Evolutionary conservation across 2,329 filamentous ascomycete species (phyloP).

Genomic region (Grosmannia huntii): DNA sequence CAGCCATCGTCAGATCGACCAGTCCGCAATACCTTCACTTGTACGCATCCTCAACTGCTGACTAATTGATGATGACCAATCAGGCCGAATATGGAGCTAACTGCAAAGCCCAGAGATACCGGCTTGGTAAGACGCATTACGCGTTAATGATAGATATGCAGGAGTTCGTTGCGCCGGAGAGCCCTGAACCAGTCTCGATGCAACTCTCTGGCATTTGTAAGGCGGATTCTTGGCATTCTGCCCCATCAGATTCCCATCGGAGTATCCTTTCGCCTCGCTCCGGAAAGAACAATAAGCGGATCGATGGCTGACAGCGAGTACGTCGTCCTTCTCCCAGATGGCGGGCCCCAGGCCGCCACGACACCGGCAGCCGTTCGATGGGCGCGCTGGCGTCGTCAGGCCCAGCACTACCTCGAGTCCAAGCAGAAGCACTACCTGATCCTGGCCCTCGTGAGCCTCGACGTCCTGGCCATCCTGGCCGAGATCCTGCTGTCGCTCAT

Average conservation of each 20-base stretch:
- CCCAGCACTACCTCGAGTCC: conserved; percentile 12
- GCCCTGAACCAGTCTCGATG: neutral
- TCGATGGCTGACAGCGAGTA: neutral
- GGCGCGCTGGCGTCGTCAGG: conserved; percentile 6
- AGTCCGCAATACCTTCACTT: neutral
- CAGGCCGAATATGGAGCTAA: neutral
- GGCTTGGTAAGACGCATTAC: no score
- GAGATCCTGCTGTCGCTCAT: conserved; percentile 36
- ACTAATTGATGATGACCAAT: neutral
- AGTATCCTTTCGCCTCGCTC: neutral
- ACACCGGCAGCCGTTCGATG: neutral
- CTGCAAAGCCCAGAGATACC: no score
- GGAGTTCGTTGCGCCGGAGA: no score
- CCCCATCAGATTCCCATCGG: neutral
- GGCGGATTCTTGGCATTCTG: neutral
- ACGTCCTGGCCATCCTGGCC: conserved; percentile 30
- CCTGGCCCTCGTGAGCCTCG: conserved; percentile 30
- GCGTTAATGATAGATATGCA: no score
- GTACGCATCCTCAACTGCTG: neutral
- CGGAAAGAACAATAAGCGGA: neutral
- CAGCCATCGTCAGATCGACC: neutral
- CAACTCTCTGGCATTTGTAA: neutral
- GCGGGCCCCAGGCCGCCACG: neutral
- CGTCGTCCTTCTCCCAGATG: neutral
- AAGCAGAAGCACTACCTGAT: conserved; percentile 31